These are phyloP conservation scores for Medicago ruthenica DNA, from an alignment of 306 rosid species.

Conservation along the genomic window DNA sequence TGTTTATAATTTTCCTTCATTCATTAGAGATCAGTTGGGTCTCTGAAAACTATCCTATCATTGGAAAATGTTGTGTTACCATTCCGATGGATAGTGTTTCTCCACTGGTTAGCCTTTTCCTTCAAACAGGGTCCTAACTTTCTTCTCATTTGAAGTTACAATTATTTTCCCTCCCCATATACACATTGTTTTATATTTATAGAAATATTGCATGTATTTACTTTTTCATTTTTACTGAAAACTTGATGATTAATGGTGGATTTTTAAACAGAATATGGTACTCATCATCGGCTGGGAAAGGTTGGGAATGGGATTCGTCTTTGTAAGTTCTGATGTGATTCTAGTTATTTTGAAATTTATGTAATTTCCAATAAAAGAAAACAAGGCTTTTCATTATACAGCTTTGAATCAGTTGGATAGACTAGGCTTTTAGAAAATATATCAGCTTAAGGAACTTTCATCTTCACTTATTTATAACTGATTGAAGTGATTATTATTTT, in stretches of 20 bases:
- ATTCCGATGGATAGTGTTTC: no score
- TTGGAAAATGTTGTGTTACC: no score
- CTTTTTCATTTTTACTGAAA: constrained; percentile 7
- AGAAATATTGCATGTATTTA: constrained; percentile 27
- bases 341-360: constrained; percentile 22
- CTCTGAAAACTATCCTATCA: no score
- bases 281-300: constrained; percentile 80
- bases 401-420: background rate
- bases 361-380: constrained; percentile 32
- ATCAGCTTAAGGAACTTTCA: constrained; percentile 36
- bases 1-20: no score
- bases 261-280: constrained; percentile 73
- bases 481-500: constrained; percentile 35
- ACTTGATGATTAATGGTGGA: constrained; percentile 39
- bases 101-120: no score
- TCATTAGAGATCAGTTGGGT: no score
- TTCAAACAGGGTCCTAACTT: no score
- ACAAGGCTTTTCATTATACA: background rate
- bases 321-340: constrained; percentile 64
- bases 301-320: constrained; percentile 92
- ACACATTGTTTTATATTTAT: background rate
- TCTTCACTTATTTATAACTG: constrained; percentile 26
- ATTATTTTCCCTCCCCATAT: no score
- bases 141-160: no score
- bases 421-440: constrained; percentile 6